phyloP scores from a whole-genome alignment of 257 asterid species.

The Nemophila menziesii region DNA sequence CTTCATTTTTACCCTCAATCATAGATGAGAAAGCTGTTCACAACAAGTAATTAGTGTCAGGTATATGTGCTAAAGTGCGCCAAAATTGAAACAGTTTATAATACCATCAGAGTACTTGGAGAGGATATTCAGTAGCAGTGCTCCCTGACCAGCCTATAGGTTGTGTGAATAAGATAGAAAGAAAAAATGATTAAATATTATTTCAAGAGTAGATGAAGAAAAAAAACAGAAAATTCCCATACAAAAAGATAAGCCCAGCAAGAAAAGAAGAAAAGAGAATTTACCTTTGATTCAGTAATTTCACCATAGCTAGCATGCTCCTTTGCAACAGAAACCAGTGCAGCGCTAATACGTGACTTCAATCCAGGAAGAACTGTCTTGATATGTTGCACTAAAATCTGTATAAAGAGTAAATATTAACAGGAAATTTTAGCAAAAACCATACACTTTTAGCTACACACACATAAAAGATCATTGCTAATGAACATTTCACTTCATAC shows the following conservation, averaged over 20 bases:
- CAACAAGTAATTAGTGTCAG: constrained; percentile 10
- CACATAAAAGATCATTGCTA: constrained; percentile 11
- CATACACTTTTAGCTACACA: background rate
- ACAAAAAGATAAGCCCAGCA: background rate
- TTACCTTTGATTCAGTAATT: constrained; percentile 82
- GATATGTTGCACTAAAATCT: constrained; percentile 87
- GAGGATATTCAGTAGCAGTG: constrained; percentile 72
- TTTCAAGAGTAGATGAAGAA: background rate
- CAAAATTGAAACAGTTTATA: constrained; percentile 5
- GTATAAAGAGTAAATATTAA: constrained; percentile 5
- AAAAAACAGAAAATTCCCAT: background rate
- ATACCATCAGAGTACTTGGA: constrained; percentile 87
- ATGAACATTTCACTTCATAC: constrained; percentile 18
- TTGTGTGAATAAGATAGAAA: constrained; percentile 15
- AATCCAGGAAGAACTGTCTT: constrained; percentile 79
- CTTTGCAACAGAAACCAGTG: constrained; percentile 71
- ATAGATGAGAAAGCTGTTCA: constrained; percentile 77
- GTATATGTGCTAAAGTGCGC: background rate
- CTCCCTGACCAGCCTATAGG: constrained; percentile 92
- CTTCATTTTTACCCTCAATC: constrained; percentile 93
- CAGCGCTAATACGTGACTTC: constrained; percentile 69
- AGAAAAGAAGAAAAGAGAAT: constrained; percentile 2
- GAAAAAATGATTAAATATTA: constrained; percentile 6
- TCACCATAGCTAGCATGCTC: constrained; percentile 97
- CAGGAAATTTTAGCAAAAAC: background rate